Conservation (phyloP, 2,329 filamentous ascomycete genomes). For the Balansia obtecta region DNA sequence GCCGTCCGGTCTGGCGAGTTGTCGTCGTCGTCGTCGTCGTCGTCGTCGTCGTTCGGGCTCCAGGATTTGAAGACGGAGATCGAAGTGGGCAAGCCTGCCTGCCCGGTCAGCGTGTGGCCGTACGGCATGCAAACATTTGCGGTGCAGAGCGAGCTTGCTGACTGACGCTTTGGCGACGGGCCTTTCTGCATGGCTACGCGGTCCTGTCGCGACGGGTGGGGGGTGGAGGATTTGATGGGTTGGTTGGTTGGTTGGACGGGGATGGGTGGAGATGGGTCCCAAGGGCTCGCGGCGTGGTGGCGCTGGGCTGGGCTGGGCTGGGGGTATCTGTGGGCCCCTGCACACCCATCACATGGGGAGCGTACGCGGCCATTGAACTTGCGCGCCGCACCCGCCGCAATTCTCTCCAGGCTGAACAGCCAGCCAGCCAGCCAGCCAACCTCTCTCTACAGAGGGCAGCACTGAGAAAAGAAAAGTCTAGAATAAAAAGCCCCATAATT, state of each 20-base stretch:
- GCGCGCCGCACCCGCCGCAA: too few relatives aligned
- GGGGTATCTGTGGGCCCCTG: neutral
- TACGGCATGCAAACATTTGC: neutral
- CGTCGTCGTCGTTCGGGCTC: too few relatives aligned
- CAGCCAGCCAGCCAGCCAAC: too few relatives aligned
- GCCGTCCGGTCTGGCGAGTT: neutral
- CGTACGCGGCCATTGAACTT: too few relatives aligned
- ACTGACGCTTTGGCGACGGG: slow-evolving; percentile 7
- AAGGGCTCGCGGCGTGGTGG: neutral
- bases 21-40: too few relatives aligned
- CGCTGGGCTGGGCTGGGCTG: too few relatives aligned
- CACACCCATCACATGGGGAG: too few relatives aligned
- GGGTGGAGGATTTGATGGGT: too few relatives aligned
- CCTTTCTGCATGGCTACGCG: slow-evolving; percentile 14
- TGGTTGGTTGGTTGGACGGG: slow-evolving; percentile 11
- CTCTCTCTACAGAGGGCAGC: neutral
- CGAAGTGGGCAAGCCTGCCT: slow-evolving; percentile 2
- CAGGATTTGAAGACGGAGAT: neutral
- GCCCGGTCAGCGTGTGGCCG: neutral
- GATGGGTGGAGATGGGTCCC: too few relatives aligned
- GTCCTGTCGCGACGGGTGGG: slow-evolving; percentile 15
- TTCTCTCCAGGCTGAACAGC: too few relatives aligned
- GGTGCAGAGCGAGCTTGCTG: neutral
- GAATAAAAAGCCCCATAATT: neutral
- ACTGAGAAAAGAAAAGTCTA: neutral